Percentiles rank a stretch among this genome's conserved stretches.
These are phyloP conservation scores for Neofusicoccum ribis DNA, from an alignment of 2,329 filamentous ascomycete species.

Conservation along the genomic window DNA sequence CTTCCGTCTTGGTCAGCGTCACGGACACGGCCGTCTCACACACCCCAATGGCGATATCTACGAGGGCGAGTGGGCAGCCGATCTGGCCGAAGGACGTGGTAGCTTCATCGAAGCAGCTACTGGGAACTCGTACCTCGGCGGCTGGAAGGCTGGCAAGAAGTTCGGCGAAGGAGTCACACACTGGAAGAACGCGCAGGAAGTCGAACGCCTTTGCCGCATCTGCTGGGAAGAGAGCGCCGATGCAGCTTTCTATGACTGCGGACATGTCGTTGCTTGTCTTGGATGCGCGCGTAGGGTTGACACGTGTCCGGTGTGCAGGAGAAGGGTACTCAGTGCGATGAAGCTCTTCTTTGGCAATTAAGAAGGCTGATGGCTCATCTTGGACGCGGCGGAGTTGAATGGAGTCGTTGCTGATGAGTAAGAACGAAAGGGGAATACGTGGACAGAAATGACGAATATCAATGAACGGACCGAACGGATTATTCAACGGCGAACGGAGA, in stretches of 20 bases:
- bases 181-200: slow-evolving; percentile 63
- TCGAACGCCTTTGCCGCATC: slow-evolving; percentile 60
- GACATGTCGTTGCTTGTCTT: slow-evolving; percentile 62
- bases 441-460: too few species aligned
- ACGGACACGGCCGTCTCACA: slow-evolving; percentile 59
- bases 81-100: slow-evolving; percentile 62
- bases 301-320: slow-evolving; percentile 62
- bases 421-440: not conserved
- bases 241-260: slow-evolving; percentile 63
- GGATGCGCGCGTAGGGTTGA: slow-evolving; percentile 61
- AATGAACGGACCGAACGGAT: too few species aligned
- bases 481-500: too few species aligned
- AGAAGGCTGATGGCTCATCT: not conserved
- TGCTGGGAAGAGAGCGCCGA: slow-evolving; percentile 63
- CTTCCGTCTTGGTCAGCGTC: slow-evolving; percentile 54
- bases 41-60: slow-evolving; percentile 67
- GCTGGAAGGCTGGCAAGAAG: slow-evolving; percentile 61
- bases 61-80: slow-evolving; percentile 60
- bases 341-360: slow-evolving; percentile 51
- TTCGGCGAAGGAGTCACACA: slow-evolving; percentile 63
- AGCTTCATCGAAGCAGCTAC: slow-evolving; percentile 57
- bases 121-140: slow-evolving; percentile 62
- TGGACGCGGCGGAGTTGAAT: not conserved
- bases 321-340: slow-evolving; percentile 56
- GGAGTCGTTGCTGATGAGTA: not conserved